Evolutionary conservation across 768 basidiomycete species (phyloP).

Genomic region (Russula compacta): DNA sequence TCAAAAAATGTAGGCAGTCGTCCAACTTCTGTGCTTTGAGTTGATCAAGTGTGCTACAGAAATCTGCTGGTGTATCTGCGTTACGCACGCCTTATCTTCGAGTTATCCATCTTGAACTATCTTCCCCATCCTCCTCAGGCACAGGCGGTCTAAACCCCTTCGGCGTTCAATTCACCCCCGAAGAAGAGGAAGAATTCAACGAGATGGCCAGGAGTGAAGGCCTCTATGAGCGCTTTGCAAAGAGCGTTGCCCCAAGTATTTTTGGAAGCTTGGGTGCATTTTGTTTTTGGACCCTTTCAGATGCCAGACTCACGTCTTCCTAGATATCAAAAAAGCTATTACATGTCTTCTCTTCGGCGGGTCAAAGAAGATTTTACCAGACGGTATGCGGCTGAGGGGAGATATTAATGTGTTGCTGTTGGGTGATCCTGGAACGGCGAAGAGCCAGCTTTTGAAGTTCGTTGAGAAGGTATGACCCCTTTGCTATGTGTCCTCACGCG

Average conservation of each 20-base stretch:
- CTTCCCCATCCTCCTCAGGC: constrained; percentile 63
- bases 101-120: constrained; percentile 84
- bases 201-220: constrained; percentile 82
- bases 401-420: constrained; percentile 96
- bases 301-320: neutral
- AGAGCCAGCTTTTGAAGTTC: constrained; percentile 95
- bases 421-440: constrained; percentile 98
- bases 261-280: constrained; percentile 80
- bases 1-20: constrained; percentile 59
- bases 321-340: constrained; percentile 98
- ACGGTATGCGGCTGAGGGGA: constrained; percentile 93
- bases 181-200: constrained; percentile 95
- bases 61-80: constrained; percentile 77
- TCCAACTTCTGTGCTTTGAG: neutral
- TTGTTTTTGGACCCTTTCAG: neutral
- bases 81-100: constrained; percentile 92
- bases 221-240: constrained; percentile 90
- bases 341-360: constrained; percentile 95
- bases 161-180: constrained; percentile 81
- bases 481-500: neutral
- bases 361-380: constrained; percentile 92
- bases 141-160: constrained; percentile 74
- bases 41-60: constrained; percentile 32
- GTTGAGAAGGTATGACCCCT: constrained; percentile 70
- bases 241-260: constrained; percentile 94